Percentiles rank a stretch among this genome's conserved stretches.
Conservation (phyloP, 2,329 filamentous ascomycete genomes). For the Hypoxylon sp. region DNA sequence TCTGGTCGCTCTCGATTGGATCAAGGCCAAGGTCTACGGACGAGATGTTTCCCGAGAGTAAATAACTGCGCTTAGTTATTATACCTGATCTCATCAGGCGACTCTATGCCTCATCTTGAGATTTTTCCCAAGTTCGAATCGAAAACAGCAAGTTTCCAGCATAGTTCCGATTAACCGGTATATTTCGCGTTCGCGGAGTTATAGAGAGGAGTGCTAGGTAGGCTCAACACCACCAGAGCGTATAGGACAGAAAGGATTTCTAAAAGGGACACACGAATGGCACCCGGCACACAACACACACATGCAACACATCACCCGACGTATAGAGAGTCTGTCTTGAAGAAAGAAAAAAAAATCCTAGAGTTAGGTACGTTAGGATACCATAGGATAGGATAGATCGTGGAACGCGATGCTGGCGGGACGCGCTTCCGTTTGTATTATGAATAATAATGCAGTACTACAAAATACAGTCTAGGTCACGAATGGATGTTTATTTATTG, state of each 20-base stretch:
- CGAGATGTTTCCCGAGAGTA: constrained; percentile 92
- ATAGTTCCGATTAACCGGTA: constrained; percentile 17
- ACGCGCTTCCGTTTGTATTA: constrained; percentile 30
- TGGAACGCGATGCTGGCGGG: constrained; percentile 20
- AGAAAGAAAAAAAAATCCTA: constrained; percentile 17
- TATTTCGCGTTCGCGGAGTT: constrained; percentile 22
- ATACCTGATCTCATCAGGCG: too few relatives aligned
- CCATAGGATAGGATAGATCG: constrained; percentile 21
- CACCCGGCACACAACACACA: constrained; percentile 14
- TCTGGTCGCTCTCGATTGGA: constrained; percentile 92
- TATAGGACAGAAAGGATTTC: constrained; percentile 22
- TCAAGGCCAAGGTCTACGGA: constrained; percentile 96
- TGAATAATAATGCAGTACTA: constrained; percentile 12
- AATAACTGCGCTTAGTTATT: too few relatives aligned
- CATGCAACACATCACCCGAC: constrained; percentile 2
- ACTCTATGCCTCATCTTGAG: neutral
- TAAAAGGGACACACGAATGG: constrained; percentile 16
- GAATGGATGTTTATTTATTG: neutral
- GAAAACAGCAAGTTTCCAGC: neutral
- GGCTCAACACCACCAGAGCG: constrained; percentile 18
- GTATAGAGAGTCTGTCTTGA: constrained; percentile 24
- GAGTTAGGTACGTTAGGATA: constrained; percentile 23
- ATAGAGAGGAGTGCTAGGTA: constrained; percentile 18
- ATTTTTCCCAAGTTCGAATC: neutral
- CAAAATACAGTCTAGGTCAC: constrained; percentile 12